Percentiles rank a stretch among this genome's conserved stretches.
Evolutionary conservation across 768 basidiomycete genomes (phyloP).

Genomic region (Serendipita sp.): DNA sequence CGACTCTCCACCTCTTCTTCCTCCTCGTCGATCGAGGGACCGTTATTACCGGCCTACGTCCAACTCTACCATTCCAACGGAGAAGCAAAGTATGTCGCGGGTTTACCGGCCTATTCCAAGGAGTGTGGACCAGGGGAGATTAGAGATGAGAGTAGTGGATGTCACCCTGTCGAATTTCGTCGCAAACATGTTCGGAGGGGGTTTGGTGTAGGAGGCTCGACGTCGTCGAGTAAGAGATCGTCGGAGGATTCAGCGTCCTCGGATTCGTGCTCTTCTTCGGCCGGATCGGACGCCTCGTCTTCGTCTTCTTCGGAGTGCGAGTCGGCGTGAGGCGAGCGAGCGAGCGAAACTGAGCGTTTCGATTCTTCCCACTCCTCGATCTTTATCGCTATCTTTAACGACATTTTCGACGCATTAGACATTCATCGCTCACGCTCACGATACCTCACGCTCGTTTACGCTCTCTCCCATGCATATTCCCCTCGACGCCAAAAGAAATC

Average conservation of each 20-base stretch:
- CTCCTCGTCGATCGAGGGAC: too few relatives aligned
- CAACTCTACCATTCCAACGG: slow-evolving; percentile 65
- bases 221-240: not conserved
- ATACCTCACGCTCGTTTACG: too few relatives aligned
- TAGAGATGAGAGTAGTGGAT: not conserved
- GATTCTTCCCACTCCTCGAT: too few relatives aligned
- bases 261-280: not conserved
- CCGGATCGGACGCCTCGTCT: not conserved
- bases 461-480: too few relatives aligned
- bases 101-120: not conserved
- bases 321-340: not conserved
- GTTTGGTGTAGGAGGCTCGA: not conserved
- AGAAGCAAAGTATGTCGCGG: slow-evolving; percentile 22
- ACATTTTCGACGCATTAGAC: too few relatives aligned
- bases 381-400: too few relatives aligned
- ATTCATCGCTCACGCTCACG: too few relatives aligned
- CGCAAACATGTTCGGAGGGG: not conserved
- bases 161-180: not conserved
- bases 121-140: slow-evolving; percentile 1
- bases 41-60: slow-evolving; percentile 58
- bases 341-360: too few relatives aligned
- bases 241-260: not conserved
- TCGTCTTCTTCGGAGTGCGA: not conserved
- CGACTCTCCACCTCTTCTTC: too few relatives aligned
- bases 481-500: too few relatives aligned